A percentile compares a stretch with the other conserved stretches of the same genome.
Evolutionary conservation across 2,329 filamentous ascomycete genomes (phyloP).

Genomic region (Beauveria sp.): DNA sequence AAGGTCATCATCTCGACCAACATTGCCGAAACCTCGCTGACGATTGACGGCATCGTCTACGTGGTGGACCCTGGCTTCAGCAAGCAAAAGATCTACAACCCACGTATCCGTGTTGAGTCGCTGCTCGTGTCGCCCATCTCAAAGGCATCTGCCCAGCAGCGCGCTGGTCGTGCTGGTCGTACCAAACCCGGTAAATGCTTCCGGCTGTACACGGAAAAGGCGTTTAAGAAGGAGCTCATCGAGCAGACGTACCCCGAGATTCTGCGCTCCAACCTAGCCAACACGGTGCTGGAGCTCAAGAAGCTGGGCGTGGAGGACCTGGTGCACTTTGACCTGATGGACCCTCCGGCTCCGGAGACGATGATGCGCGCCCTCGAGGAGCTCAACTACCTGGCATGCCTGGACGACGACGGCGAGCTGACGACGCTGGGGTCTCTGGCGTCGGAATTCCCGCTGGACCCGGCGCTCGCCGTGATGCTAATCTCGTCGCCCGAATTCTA

Average conservation of each 20-base stretch:
- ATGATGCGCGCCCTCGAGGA: slow-evolving; percentile 97
- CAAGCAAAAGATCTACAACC: slow-evolving; percentile 99
- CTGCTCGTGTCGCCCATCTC: slow-evolving; percentile 96
- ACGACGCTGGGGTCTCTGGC: slow-evolving; percentile 79
- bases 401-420: slow-evolving; percentile 93
- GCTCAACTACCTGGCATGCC: slow-evolving; percentile 91
- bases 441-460: slow-evolving; percentile 92
- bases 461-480: slow-evolving; percentile 91
- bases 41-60: slow-evolving; percentile 97
- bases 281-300: slow-evolving; percentile 92
- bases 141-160: slow-evolving; percentile 92
- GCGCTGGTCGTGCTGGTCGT: slow-evolving; percentile 98
- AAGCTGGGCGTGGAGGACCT: slow-evolving; percentile 93
- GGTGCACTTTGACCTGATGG: slow-evolving; percentile 98
- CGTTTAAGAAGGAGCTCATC: slow-evolving; percentile 96
- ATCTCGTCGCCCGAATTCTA: slow-evolving; percentile 97
- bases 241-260: slow-evolving; percentile 97
- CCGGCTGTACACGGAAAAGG: slow-evolving; percentile 86
- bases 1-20: slow-evolving; percentile 95
- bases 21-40: slow-evolving; percentile 95
- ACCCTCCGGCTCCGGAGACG: slow-evolving; percentile 93
- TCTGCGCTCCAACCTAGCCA: slow-evolving; percentile 85
- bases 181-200: slow-evolving; percentile 98
- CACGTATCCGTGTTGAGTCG: slow-evolving; percentile 90
- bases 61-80: slow-evolving; percentile 99